Evolutionary conservation across 805 yeast genomes (phyloP), one percentile per base, ranked within the genome.

Genomic region (Wickerhamiella parazyma): DNA sequence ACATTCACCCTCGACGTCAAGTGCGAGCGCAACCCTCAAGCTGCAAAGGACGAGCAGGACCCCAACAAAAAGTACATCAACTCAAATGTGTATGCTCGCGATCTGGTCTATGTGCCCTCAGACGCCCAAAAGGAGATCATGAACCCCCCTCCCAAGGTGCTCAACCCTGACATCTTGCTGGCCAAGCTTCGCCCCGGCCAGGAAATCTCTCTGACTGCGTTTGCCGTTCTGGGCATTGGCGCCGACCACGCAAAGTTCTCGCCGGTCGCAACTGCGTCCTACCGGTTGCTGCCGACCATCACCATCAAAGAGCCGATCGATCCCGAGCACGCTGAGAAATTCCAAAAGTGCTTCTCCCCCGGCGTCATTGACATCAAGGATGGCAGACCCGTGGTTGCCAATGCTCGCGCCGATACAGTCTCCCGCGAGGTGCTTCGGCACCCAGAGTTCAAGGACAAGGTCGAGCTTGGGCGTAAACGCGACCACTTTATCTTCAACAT

Each of bases 121-220:
- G 97, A 95, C 21, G 73, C 75, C 48, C 98, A 91, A 64, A 63
- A 67, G 14, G 89, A 80, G 53, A 62, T 68, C 33, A 84, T 82
- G 64, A 75, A 78, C 50, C 78, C 67, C 8, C 80, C 94, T 18
- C 63, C 63, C 3, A 52, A 59, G 2, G 57, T 61, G 1, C 71
- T 81, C 46, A 91, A 87, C 64, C 95, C 95, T 29, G 80, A 91
- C 60, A 83, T 91, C 52, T 65, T 91, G 50, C 63, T 91, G 43
- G 95, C 95, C 42, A 91, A 91, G 65, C 69, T 91, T 56, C 76
- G 98, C 56, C 97, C 97, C 6, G 95, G 95, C 39, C 98, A 91
- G 66, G 97, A 91, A 64, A 87, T 91, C 50, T 74, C 89, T 21
- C 69, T 91, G 51, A 72, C 86, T 57, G 94, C 81, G 45, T 95